These are phyloP conservation scores for Phytophthora macrochlamydospora DNA, from an alignment of 352 stramenopile genomes.

Conservation along the genomic window DNA sequence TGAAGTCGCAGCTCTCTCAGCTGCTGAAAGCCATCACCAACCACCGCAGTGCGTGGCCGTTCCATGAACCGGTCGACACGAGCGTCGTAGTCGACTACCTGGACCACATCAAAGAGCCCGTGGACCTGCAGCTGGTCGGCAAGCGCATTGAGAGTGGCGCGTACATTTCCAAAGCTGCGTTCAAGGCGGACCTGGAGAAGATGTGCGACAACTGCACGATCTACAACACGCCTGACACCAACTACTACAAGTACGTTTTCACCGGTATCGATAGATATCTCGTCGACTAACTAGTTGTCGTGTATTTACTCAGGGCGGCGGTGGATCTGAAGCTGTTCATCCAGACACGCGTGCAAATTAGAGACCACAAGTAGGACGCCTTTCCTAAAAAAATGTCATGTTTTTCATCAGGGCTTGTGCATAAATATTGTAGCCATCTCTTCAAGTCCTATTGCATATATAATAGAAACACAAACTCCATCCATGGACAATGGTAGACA, in stretches of 20 bases:
- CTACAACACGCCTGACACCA: slow-evolving; percentile 97
- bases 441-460: no score
- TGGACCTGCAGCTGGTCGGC: slow-evolving; percentile 87
- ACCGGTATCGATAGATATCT: neutral
- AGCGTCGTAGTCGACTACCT: slow-evolving; percentile 97
- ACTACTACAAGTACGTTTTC: slow-evolving; percentile 95
- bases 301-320: slow-evolving; percentile 52
- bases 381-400: neutral
- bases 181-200: slow-evolving; percentile 94
- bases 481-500: no score
- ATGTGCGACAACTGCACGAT: slow-evolving; percentile 98
- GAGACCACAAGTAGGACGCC: slow-evolving; percentile 33
- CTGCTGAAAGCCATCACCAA: slow-evolving; percentile 92
- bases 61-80: slow-evolving; percentile 97
- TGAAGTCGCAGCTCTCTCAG: slow-evolving; percentile 85
- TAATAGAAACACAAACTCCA: no score
- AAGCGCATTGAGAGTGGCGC: slow-evolving; percentile 82
- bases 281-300: slow-evolving; percentile 3
- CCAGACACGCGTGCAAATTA: slow-evolving; percentile 64
- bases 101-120: slow-evolving; percentile 95
- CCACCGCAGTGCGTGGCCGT: slow-evolving; percentile 97
- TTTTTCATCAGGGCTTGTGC: neutral
- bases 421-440: neutral
- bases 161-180: slow-evolving; percentile 92
- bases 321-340: slow-evolving; percentile 83